Conservation (phyloP, 1,284 basidiomycete species). For the Microbotryum saponariae region DNA sequence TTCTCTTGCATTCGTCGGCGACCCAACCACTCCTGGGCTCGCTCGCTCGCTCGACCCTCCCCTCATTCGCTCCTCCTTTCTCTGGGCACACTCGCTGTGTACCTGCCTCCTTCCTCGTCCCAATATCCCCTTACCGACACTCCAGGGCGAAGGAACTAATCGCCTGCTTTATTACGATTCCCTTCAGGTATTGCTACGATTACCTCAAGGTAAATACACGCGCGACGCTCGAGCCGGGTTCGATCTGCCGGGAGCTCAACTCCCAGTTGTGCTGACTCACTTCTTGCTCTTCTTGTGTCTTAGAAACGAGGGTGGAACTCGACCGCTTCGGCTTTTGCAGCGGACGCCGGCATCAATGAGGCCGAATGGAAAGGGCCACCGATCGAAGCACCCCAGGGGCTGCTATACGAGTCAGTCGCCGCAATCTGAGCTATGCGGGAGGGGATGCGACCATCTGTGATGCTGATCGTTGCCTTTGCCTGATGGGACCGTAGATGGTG, state of each 20-base stretch:
- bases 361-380: slow-evolving; percentile 34
- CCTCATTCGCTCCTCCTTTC: background rate
- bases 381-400: slow-evolving; percentile 42
- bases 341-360: slow-evolving; percentile 32
- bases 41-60: background rate
- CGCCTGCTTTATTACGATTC: background rate
- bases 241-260: background rate
- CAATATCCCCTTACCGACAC: background rate
- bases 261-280: background rate
- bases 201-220: slow-evolving; percentile 22
- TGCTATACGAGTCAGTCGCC: slow-evolving; percentile 42
- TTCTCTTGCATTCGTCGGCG: no score
- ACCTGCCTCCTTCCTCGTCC: background rate
- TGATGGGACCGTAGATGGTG: slow-evolving; percentile 38
- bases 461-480: background rate
- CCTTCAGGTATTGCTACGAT: slow-evolving; percentile 31
- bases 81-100: background rate
- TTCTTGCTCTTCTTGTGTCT: background rate
- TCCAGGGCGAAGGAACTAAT: background rate
- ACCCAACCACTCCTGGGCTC: background rate
- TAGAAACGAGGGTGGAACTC: slow-evolving; percentile 33
- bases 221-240: background rate
- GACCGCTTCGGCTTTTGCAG: slow-evolving; percentile 22
- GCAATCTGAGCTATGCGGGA: background rate
- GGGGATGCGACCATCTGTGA: background rate